phyloP scores from a whole-genome alignment of 345 rosid genomes.

The Pugionium cornutum region DNA sequence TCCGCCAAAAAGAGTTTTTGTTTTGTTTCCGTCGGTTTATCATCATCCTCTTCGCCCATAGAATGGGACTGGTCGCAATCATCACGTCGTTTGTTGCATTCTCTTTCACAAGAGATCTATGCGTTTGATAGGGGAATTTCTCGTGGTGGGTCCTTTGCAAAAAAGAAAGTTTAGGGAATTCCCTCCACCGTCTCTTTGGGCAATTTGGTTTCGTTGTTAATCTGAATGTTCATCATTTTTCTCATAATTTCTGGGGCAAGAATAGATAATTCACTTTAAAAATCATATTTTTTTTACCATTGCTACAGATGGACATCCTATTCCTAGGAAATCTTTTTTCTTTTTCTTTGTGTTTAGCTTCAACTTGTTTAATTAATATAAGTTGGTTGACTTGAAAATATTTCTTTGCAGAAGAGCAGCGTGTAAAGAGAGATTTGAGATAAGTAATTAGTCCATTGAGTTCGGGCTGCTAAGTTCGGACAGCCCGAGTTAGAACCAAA shows the following conservation, averaged over 20 bases:
- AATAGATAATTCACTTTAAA: not conserved
- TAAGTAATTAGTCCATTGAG: slow-evolving; percentile 17
- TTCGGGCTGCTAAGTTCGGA: slow-evolving; percentile 36
- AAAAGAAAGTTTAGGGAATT: not conserved
- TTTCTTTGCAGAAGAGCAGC: slow-evolving; percentile 21
- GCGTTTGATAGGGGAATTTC: not conserved
- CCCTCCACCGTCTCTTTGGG: not conserved
- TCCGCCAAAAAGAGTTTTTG: not conserved
- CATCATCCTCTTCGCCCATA: not conserved
- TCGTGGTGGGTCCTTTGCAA: slow-evolving; percentile 26
- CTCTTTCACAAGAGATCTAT: slow-evolving; percentile 17
- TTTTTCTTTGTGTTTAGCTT: slow-evolving; percentile 8
- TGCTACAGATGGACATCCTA: too few species aligned
- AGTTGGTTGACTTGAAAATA: slow-evolving; percentile 20
- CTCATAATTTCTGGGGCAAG: not conserved
- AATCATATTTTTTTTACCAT: too few species aligned
- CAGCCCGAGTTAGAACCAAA: slow-evolving; percentile 38
- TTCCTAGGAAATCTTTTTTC: not conserved
- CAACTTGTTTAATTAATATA: not conserved
- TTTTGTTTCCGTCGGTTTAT: slow-evolving; percentile 7
- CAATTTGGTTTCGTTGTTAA: slow-evolving; percentile 1
- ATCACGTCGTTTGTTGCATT: slow-evolving; percentile 8
- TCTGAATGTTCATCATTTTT: slow-evolving; percentile 1
- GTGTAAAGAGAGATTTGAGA: slow-evolving; percentile 27
- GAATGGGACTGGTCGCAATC: slow-evolving; percentile 2